phyloP scores from a whole-genome alignment of 2,329 filamentous ascomycete genomes.

The Fusarium begoniae region DNA sequence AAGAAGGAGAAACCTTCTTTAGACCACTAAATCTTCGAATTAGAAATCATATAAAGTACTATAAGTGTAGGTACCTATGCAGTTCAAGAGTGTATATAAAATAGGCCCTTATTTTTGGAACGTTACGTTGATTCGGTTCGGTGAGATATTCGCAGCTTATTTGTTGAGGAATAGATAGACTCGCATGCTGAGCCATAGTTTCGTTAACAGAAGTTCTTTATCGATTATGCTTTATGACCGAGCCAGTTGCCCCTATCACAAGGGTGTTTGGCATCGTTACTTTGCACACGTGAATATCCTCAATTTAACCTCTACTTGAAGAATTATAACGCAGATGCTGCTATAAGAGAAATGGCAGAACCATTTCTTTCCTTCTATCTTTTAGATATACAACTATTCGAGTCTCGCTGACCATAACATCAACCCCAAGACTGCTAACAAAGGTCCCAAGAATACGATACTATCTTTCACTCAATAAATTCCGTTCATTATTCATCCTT shows the following conservation, averaged over 20 bases:
- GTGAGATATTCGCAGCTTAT: fast-evolving
- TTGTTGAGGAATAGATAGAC: background rate
- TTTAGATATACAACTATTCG: fast-evolving
- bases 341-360: background rate
- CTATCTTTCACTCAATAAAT: background rate
- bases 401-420: no score
- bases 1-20: no score
- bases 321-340: fast-evolving
- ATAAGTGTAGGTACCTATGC: no score
- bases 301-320: background rate
- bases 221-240: background rate
- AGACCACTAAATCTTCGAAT: fast-evolving
- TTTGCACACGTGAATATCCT: background rate
- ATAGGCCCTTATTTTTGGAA: background rate
- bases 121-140: fast-evolving
- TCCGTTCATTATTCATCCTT: no score
- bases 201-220: background rate
- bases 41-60: fast-evolving
- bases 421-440: background rate
- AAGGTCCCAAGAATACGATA: no score
- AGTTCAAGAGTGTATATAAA: fast-evolving
- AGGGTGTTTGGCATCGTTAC: background rate
- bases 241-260: background rate
- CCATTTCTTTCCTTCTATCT: background rate
- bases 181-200: background rate